These are phyloP conservation scores for Avena eriantha DNA, from an alignment of 176 grass and related monocot genomes.

Conservation along the genomic window DNA sequence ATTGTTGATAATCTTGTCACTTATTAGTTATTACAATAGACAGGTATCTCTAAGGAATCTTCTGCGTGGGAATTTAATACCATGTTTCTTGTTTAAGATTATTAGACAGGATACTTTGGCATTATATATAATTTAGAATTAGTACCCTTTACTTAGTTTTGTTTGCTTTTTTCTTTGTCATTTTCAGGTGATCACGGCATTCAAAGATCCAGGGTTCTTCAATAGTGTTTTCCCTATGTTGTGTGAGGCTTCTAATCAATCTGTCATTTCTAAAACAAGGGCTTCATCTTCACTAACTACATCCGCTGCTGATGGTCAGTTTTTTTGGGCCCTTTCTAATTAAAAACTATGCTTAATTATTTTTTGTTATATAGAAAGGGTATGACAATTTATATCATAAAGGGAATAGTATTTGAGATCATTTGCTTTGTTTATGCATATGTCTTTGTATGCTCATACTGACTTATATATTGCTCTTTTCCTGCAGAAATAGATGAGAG, in stretches of 20 bases:
- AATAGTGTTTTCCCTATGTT: slow-evolving; percentile 77
- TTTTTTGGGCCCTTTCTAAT: slow-evolving; percentile 25
- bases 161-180: slow-evolving; percentile 6
- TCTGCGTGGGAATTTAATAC: slow-evolving; percentile 4
- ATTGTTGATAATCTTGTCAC: slow-evolving; percentile 18
- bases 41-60: neutral
- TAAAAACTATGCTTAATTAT: slow-evolving; percentile 25
- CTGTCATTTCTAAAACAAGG: slow-evolving; percentile 48
- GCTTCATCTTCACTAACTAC: slow-evolving; percentile 51
- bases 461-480: slow-evolving; percentile 40
- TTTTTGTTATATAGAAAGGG: slow-evolving; percentile 2
- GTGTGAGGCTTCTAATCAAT: slow-evolving; percentile 72
- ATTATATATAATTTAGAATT: slow-evolving; percentile 28
- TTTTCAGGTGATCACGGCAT: slow-evolving; percentile 83
- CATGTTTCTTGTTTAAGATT: slow-evolving; percentile 1
- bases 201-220: slow-evolving; percentile 82
- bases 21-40: slow-evolving; percentile 25
- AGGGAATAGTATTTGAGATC: neutral
- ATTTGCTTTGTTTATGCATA: neutral
- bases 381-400: slow-evolving; percentile 1
- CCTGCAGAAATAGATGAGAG: slow-evolving; percentile 69
- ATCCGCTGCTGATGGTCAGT: slow-evolving; percentile 62
- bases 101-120: neutral
- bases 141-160: slow-evolving; percentile 20
- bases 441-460: neutral